phyloP scores from a whole-genome alignment of 495 filamentous ascomycete species.

The Neurospora africana region DNA sequence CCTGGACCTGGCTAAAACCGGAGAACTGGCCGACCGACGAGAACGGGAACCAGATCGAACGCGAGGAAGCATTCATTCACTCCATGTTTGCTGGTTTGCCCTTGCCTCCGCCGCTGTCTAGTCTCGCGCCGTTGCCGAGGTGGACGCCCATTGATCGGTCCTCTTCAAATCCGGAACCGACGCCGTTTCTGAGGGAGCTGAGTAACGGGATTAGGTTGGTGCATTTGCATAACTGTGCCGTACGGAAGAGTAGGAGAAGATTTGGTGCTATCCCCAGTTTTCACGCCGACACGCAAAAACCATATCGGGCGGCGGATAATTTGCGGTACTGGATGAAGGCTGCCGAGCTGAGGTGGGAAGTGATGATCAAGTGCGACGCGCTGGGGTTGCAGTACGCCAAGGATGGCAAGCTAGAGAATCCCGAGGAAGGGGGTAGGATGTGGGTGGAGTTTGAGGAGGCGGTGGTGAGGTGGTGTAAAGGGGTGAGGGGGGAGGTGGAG shows the following conservation, averaged over 20 bases:
- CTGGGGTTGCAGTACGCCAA: constrained; percentile 70
- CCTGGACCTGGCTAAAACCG: constrained; percentile 67
- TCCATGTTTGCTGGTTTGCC: constrained; percentile 40
- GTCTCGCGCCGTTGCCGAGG: constrained; percentile 47
- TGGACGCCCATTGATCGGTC: constrained; percentile 51
- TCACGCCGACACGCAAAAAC: constrained; percentile 84
- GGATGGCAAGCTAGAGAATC: constrained; percentile 37
- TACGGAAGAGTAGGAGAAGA: constrained; percentile 69
- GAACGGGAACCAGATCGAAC: constrained; percentile 57
- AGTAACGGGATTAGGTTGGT: constrained; percentile 73
- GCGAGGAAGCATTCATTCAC: constrained; percentile 74
- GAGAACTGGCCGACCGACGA: constrained; percentile 50
- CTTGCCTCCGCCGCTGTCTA: constrained; percentile 13
- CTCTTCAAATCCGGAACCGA: constrained; percentile 36
- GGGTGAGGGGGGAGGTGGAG: constrained; percentile 64
- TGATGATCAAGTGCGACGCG: constrained; percentile 72
- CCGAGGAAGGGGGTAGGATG: neutral
- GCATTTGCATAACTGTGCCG: constrained; percentile 76
- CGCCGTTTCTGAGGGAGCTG: constrained; percentile 62
- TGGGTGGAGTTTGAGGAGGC: constrained; percentile 77
- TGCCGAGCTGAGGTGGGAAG: constrained; percentile 87
- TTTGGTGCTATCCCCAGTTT: constrained; percentile 87
- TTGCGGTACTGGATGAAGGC: constrained; percentile 94
- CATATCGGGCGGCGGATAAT: constrained; percentile 89
- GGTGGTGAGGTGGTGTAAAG: constrained; percentile 65